A percentile compares a stretch with the other conserved stretches of the same genome.
phyloP scores from a whole-genome alignment of 2,329 filamentous ascomycete genomes.

The Rhynchosporium secalis region DNA sequence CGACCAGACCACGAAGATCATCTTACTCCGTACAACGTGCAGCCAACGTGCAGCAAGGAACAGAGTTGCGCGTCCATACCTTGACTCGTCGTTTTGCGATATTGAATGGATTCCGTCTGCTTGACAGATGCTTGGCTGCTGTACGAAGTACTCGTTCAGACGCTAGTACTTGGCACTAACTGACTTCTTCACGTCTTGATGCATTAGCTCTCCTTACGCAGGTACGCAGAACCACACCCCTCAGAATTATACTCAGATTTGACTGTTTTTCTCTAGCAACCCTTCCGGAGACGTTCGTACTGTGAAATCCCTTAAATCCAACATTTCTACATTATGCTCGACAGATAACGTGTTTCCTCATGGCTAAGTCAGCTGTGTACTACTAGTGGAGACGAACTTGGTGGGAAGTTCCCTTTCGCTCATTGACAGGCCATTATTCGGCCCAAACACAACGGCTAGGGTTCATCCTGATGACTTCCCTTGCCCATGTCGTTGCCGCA shows the following conservation, averaged over 20 bases:
- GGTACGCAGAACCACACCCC: too few species aligned
- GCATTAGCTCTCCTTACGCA: not conserved
- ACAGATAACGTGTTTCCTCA: not conserved
- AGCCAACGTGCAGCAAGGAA: not conserved
- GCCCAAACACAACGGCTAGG: conserved; percentile 4
- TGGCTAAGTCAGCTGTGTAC: not conserved
- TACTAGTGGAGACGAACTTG: not conserved
- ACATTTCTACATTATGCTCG: not conserved
- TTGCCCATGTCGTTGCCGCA: not conserved
- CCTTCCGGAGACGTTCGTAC: not conserved
- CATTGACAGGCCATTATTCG: conserved; percentile 3
- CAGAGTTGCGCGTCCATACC: not conserved
- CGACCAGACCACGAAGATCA: conserved; percentile 14
- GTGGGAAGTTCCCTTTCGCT: not conserved
- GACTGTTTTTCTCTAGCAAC: not conserved
- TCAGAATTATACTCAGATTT: not conserved
- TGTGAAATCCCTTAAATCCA: not conserved
- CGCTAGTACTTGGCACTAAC: not conserved
- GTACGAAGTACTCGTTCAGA: not conserved
- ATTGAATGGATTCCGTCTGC: conserved; percentile 1
- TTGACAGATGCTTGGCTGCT: conserved; percentile 12
- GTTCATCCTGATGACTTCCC: conserved; percentile 9
- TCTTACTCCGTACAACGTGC: not conserved
- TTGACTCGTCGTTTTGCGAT: not conserved
- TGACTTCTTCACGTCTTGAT: conserved; percentile 2